Evolutionary conservation across 202 grass and related monocot genomes (phyloP).

Genomic region (Schoenoplectus triqueter): DNA sequence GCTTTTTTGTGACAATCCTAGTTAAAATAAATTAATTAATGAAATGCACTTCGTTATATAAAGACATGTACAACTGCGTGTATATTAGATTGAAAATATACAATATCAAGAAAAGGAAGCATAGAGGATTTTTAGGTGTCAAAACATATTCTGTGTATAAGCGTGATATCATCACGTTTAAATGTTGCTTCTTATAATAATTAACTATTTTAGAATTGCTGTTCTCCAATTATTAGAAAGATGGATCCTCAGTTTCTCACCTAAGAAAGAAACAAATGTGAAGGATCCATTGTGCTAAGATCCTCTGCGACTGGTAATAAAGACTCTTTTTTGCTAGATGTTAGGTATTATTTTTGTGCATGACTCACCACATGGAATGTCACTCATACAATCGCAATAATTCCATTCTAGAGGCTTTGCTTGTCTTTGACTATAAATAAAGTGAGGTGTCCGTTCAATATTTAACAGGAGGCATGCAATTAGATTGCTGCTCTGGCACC

Average conservation of each 20-base stretch:
- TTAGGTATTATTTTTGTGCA: not conserved
- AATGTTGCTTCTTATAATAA: not conserved
- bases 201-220: not conserved
- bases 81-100: too few species aligned
- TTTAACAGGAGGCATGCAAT: not conserved
- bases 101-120: too few species aligned
- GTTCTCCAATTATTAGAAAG: not conserved
- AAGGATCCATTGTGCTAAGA: not conserved
- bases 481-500: not conserved
- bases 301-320: not conserved
- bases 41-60: too few species aligned
- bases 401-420: not conserved
- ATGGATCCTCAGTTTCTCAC: not conserved
- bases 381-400: not conserved
- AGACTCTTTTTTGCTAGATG: not conserved
- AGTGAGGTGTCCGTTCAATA: not conserved
- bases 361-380: not conserved
- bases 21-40: too few species aligned
- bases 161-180: too few species aligned
- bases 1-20: too few species aligned
- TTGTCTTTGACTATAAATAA: constrained; percentile 22
- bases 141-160: too few species aligned
- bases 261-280: not conserved
- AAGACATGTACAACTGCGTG: too few species aligned
- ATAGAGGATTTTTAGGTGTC: too few species aligned